phyloP scores from a whole-genome alignment of 768 basidiomycete genomes.

The Mrakia hoshinonis region DNA sequence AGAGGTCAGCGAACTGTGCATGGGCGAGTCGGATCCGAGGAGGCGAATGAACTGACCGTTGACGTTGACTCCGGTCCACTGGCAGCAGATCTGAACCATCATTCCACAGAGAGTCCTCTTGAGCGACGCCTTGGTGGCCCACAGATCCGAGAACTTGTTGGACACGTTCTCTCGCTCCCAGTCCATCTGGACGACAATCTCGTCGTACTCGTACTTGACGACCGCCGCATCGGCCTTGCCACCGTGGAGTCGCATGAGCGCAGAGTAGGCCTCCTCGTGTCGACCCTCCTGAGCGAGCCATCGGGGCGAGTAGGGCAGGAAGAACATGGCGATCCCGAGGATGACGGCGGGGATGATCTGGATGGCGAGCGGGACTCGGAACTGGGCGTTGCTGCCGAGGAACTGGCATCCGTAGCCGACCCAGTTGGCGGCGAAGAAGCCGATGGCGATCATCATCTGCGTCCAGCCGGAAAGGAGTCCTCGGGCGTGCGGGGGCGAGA shows the following conservation, averaged over 20 bases:
- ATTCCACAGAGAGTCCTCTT: background rate
- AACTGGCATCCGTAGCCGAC: slow-evolving; percentile 12
- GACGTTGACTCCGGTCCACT: slow-evolving; percentile 6
- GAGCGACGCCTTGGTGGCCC: background rate
- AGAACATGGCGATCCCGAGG: background rate
- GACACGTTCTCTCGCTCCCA: slow-evolving; percentile 9
- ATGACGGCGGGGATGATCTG: slow-evolving; percentile 8
- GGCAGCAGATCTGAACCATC: background rate
- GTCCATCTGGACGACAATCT: slow-evolving; percentile 4
- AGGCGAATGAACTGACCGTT: too few species aligned
- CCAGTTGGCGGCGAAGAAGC: slow-evolving; percentile 3
- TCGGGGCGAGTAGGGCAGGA: slow-evolving; percentile 6
- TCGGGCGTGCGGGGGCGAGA: slow-evolving; percentile 5
- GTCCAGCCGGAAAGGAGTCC: slow-evolving; percentile 4
- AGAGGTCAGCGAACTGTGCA: too few species aligned
- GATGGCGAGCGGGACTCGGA: background rate
- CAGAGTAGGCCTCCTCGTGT: background rate
- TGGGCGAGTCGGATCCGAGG: too few species aligned
- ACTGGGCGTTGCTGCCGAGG: background rate
- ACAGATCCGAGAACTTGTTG: background rate
- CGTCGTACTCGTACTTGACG: slow-evolving; percentile 1
- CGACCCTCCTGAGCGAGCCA: slow-evolving; percentile 11
- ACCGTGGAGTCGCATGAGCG: slow-evolving; percentile 1
- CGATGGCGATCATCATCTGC: background rate
- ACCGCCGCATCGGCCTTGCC: background rate